A percentile compares a stretch with the other conserved stretches of the same genome.
Conservation (phyloP, 805 yeast genomes). For the Jamesozyma rosinii region DNA sequence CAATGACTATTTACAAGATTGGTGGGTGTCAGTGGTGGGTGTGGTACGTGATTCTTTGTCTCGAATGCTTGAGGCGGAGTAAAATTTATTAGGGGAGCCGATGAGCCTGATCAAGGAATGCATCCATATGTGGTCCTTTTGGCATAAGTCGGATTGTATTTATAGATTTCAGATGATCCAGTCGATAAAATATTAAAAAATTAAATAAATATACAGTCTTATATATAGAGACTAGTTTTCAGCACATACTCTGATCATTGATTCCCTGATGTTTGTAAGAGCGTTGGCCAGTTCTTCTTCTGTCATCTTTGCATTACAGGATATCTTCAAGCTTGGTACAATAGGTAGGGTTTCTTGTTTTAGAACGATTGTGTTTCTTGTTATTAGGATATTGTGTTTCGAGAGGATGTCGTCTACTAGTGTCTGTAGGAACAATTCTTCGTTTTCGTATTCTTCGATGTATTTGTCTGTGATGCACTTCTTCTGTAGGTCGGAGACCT, state of each 20-base stretch:
- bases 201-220: too few relatives aligned
- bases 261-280: constrained; percentile 32
- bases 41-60: too few relatives aligned
- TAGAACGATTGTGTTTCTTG: constrained; percentile 53
- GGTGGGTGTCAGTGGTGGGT: too few relatives aligned
- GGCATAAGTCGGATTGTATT: too few relatives aligned
- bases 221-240: too few relatives aligned
- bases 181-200: too few relatives aligned
- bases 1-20: too few relatives aligned
- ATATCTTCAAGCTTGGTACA: constrained; percentile 49
- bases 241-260: constrained; percentile 14
- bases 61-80: too few relatives aligned
- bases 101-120: too few relatives aligned
- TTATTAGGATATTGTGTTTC: constrained; percentile 48
- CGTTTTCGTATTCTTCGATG: constrained; percentile 35
- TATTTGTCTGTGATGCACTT: constrained; percentile 28
- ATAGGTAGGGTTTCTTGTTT: constrained; percentile 69
- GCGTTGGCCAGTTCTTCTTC: constrained; percentile 38
- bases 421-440: constrained; percentile 53
- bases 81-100: too few relatives aligned
- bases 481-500: constrained; percentile 22
- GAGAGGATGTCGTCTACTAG: constrained; percentile 50
- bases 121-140: too few relatives aligned
- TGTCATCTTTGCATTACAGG: constrained; percentile 39
- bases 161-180: too few relatives aligned